Percentiles rank a stretch among this genome's conserved stretches.
These are phyloP conservation scores for Alliaria petiolata DNA, from an alignment of 345 rosid species.

Conservation along the genomic window DNA sequence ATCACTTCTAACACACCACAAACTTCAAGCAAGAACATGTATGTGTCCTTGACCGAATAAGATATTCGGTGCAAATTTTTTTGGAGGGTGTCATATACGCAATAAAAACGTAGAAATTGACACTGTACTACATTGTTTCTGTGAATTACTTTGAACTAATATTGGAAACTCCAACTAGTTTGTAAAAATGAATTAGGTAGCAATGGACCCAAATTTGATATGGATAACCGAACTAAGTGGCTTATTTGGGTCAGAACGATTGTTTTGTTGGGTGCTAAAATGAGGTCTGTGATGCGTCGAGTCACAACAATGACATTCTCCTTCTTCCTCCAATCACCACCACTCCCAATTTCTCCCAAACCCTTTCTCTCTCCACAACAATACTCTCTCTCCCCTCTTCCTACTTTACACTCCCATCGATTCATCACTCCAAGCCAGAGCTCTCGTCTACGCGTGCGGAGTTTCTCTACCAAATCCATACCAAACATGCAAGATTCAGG, in stretches of 20 bases:
- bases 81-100: too few relatives aligned
- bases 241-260: background rate
- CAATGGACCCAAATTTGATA: background rate
- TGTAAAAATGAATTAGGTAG: too few relatives aligned
- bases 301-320: constrained; percentile 48
- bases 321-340: constrained; percentile 36
- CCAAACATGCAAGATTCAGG: constrained; percentile 37
- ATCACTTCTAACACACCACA: too few relatives aligned
- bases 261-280: constrained; percentile 10
- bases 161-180: too few relatives aligned
- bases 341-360: constrained; percentile 22
- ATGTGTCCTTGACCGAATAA: too few relatives aligned
- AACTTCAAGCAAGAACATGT: too few relatives aligned
- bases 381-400: constrained; percentile 1
- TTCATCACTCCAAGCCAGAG: constrained; percentile 16
- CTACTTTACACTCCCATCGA: background rate
- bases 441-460: background rate
- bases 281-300: constrained; percentile 33
- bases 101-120: too few relatives aligned
- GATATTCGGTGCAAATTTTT: too few relatives aligned
- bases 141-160: too few relatives aligned
- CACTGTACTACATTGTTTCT: too few relatives aligned
- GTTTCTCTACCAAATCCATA: constrained; percentile 31
- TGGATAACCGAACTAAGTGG: background rate
- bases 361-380: background rate